phyloP scores from a whole-genome alignment of 805 yeast species.

The Diddensiella santjacobensis region DNA sequence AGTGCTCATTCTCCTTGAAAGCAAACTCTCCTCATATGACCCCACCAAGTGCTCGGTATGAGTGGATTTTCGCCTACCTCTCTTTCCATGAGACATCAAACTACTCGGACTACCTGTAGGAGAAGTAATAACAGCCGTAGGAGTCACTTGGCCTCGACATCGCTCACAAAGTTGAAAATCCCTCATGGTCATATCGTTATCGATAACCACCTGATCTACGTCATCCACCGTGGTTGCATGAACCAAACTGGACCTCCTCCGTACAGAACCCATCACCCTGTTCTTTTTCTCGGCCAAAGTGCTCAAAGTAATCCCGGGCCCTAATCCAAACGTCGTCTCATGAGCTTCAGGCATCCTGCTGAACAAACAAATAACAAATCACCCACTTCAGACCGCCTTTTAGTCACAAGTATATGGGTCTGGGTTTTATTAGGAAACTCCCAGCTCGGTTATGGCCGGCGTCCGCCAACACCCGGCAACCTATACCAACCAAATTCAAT shows the following conservation, averaged over 20 bases:
- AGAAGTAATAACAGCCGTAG: background rate
- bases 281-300: too few relatives aligned
- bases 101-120: background rate
- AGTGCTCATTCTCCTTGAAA: constrained; percentile 30
- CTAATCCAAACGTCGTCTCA: too few relatives aligned
- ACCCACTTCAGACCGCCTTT: too few relatives aligned
- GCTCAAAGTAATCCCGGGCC: too few relatives aligned
- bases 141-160: constrained; percentile 1
- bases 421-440: too few relatives aligned
- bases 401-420: too few relatives aligned
- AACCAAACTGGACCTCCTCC: constrained; percentile 19
- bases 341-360: too few relatives aligned
- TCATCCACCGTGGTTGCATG: constrained; percentile 15
- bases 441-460: too few relatives aligned
- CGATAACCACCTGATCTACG: constrained; percentile 1
- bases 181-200: background rate
- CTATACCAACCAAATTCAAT: too few relatives aligned
- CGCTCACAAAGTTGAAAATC: constrained; percentile 5
- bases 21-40: constrained; percentile 34
- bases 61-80: constrained; percentile 17
- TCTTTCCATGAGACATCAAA: background rate
- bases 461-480: too few relatives aligned
- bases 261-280: background rate
- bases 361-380: too few relatives aligned
- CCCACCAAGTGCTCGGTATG: constrained; percentile 30